Conservation (phyloP, 371 early-diverging fungal genomes). For the Dinochytrium kinnereticum region DNA sequence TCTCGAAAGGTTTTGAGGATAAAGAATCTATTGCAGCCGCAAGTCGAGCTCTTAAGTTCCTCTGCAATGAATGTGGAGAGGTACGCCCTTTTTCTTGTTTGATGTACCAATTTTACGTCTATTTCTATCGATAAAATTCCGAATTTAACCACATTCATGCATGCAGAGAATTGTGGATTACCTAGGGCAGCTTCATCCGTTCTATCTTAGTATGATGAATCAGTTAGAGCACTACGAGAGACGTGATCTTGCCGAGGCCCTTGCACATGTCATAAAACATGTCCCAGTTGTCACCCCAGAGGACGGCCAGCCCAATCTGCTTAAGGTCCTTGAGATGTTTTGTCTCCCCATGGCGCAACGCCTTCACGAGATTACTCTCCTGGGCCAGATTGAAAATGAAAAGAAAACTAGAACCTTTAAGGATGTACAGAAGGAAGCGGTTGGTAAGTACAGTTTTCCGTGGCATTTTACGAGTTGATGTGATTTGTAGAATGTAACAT, state of each 20-base stretch:
- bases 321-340: slow-evolving; percentile 77
- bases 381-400: slow-evolving; percentile 19
- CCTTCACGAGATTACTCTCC: slow-evolving; percentile 52
- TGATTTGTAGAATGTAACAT: too few relatives aligned
- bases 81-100: slow-evolving; percentile 53
- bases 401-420: slow-evolving; percentile 27
- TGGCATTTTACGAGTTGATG: slow-evolving; percentile 35
- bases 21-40: slow-evolving; percentile 81
- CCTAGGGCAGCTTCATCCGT: slow-evolving; percentile 74
- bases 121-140: not conserved
- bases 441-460: slow-evolving; percentile 47
- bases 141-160: too few relatives aligned
- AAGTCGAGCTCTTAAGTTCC: slow-evolving; percentile 81
- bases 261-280: slow-evolving; percentile 83
- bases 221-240: slow-evolving; percentile 73
- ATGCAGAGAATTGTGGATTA: slow-evolving; percentile 68
- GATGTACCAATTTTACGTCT: not conserved
- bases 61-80: slow-evolving; percentile 88
- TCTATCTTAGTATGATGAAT: slow-evolving; percentile 71
- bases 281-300: slow-evolving; percentile 59
- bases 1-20: slow-evolving; percentile 81
- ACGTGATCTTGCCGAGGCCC: slow-evolving; percentile 84
- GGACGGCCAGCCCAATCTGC: slow-evolving; percentile 45
- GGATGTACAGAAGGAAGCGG: slow-evolving; percentile 35
- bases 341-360: slow-evolving; percentile 82